Evolutionary conservation across 768 basidiomycete species (phyloP).

Genomic region (Tulasnella sp.): DNA sequence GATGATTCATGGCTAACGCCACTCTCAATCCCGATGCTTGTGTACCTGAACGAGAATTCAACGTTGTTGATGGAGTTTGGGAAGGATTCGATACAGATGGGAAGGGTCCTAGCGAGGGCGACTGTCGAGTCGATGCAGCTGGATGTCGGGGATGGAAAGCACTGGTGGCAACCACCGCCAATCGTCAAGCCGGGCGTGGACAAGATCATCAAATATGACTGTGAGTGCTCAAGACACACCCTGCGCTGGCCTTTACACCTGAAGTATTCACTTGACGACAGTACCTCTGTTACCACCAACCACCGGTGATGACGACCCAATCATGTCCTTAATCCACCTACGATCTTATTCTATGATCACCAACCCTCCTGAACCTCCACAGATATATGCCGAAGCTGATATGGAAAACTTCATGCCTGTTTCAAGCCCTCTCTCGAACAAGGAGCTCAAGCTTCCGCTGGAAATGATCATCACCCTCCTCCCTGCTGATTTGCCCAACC

Average conservation of each 20-base stretch:
- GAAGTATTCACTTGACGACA: neutral
- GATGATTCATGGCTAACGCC: slow-evolving; percentile 14
- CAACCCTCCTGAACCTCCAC: neutral
- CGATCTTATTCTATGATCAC: neutral
- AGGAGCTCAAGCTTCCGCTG: neutral
- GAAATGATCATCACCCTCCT: slow-evolving; percentile 11
- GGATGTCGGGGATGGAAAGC: neutral
- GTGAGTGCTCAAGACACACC: neutral
- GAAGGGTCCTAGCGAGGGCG: slow-evolving; percentile 1
- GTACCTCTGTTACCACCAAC: neutral
- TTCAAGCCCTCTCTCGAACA: neutral
- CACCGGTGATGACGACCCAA: neutral
- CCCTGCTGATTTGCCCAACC: neutral
- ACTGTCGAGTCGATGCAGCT: neutral
- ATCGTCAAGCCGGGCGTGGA: neutral
- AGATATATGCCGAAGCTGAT: neutral
- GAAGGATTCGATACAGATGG: slow-evolving; percentile 1
- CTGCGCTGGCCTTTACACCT: neutral
- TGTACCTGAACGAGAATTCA: neutral
- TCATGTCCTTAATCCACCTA: neutral
- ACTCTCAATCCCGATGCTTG: neutral
- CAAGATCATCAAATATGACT: neutral
- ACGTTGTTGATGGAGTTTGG: slow-evolving; percentile 1
- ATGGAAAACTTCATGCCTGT: slow-evolving; percentile 2
- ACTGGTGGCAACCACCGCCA: slow-evolving; percentile 9